Base-by-base conservation (phyloP, 2,329 filamentous ascomycete genomes). In the Mycosphaerella sp. region DNA sequence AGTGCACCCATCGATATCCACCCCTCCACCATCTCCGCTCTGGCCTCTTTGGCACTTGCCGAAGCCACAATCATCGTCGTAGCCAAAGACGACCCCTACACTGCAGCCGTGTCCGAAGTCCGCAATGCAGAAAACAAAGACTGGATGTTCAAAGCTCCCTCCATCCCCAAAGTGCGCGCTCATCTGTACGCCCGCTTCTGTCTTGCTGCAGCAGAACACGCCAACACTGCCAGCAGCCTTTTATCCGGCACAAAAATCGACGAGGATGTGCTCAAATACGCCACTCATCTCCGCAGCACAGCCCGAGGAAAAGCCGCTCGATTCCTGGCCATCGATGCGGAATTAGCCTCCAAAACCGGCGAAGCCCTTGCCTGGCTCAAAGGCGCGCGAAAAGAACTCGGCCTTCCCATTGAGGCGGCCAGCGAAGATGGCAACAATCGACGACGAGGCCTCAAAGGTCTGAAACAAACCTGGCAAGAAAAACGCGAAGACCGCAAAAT, bases 141-240 rank as follows among this genome's bases (percentile, higher is more conserved):
- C 62, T 98, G 92, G 92, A 97, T 97, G 90, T 95, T 93, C 70
- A 89, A 87, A 64, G 81, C 89, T 0, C 89, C 92, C 0, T 83
- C 89, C 48, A 88, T 96, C 46, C 87, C 90, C 31, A 91, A 92
- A 67, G 90, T 95, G 14, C 84, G 92, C 45, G 89, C 89, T 7
- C 85, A 95, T 65, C 77, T 98, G 1, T 95, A 95, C 66, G 90
- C 90, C 1, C 80, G 92, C 1, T 76, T 97, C 6, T 97, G 90
- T 68, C 79, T 97, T 9, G 89, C 90, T 0, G 89, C 91, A 0
- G 85, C 87, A 0, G 91, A 96, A 62, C 91, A 97, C 70, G 90
- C 91, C 1, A 81, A 84, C 26, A 84, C 86, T 67, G 88, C 89
- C 2, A 70, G 73, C 38, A 79, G 78, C 0, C 75, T 78, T 47